phyloP scores from a whole-genome alignment of 2,329 filamentous ascomycete genomes.

The Fusarium sp. region DNA sequence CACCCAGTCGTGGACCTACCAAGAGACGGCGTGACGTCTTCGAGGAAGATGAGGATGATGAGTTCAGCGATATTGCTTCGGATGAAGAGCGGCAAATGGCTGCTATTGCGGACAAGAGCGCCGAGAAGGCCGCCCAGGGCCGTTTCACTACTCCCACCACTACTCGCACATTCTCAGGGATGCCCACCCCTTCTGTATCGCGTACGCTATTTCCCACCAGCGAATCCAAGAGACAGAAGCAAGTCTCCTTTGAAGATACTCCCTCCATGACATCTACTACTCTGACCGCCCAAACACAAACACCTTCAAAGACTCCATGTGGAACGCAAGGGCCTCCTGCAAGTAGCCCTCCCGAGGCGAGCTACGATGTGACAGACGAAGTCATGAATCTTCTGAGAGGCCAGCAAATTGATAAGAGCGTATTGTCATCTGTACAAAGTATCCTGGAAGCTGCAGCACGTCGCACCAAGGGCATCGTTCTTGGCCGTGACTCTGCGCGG shows the following conservation, averaged over 20 bases:
- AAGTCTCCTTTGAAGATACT: slow-evolving; percentile 45
- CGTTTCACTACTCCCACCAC: slow-evolving; percentile 41
- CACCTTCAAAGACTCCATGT: slow-evolving; percentile 8
- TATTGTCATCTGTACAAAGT: slow-evolving; percentile 50
- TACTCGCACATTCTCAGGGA: slow-evolving; percentile 32
- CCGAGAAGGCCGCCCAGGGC: slow-evolving; percentile 36
- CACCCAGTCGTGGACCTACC: slow-evolving; percentile 31
- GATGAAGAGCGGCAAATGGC: slow-evolving; percentile 53
- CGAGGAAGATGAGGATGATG: slow-evolving; percentile 44
- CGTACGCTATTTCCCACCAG: slow-evolving; percentile 49
- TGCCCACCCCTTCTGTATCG: slow-evolving; percentile 49
- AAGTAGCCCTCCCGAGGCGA: slow-evolving; percentile 23
- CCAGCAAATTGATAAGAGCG: slow-evolving; percentile 51
- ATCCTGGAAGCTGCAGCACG: slow-evolving; percentile 66
- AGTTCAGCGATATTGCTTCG: slow-evolving; percentile 48
- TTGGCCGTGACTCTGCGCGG: slow-evolving; percentile 73
- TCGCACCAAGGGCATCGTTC: slow-evolving; percentile 67
- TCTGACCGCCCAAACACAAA: slow-evolving; percentile 25
- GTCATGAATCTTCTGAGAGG: slow-evolving; percentile 60
- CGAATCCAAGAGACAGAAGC: slow-evolving; percentile 45
- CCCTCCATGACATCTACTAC: slow-evolving; percentile 17
- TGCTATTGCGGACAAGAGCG: slow-evolving; percentile 49
- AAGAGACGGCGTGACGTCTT: slow-evolving; percentile 46
- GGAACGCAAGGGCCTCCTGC: slow-evolving; percentile 10
- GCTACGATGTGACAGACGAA: slow-evolving; percentile 54